These are phyloP conservation scores for Nicotiana benthamiana DNA, from an alignment of 257 asterid species.

Conservation along the genomic window DNA sequence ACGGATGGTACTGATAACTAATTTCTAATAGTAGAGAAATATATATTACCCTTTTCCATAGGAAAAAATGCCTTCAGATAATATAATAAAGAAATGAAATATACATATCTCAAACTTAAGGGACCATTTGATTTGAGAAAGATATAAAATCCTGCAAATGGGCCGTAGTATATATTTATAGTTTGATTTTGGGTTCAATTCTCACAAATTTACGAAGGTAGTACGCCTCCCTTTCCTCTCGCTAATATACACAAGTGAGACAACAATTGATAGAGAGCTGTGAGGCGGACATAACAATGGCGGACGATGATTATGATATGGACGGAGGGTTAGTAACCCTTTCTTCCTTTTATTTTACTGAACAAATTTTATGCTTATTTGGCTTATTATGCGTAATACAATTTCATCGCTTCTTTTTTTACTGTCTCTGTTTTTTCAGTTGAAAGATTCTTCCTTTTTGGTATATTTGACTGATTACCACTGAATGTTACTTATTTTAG, in stretches of 20 bases:
- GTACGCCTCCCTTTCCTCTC: neutral
- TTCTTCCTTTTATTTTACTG: neutral
- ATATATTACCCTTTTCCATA: no score
- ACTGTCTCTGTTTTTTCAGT: no score
- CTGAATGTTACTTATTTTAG: neutral
- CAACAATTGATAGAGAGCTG: neutral
- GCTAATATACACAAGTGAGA: no score
- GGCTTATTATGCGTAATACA: no score
- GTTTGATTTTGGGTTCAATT: neutral
- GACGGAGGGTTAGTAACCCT: conserved; percentile 50
- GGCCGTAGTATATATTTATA: neutral
- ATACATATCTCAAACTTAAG: no score
- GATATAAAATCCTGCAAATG: neutral
- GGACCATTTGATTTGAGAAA: no score
- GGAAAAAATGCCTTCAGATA: no score
- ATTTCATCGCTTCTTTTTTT: no score
- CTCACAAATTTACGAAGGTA: neutral
- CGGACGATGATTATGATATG: conserved; percentile 89
- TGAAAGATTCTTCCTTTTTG: no score
- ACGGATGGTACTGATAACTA: no score
- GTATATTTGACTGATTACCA: neutral
- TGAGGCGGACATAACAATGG: conserved; percentile 32
- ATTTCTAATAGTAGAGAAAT: no score
- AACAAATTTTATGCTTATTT: neutral
- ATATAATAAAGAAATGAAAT: no score